These are phyloP conservation scores for Suillus paluster DNA, from an alignment of 768 basidiomycete genomes.

Conservation along the genomic window DNA sequence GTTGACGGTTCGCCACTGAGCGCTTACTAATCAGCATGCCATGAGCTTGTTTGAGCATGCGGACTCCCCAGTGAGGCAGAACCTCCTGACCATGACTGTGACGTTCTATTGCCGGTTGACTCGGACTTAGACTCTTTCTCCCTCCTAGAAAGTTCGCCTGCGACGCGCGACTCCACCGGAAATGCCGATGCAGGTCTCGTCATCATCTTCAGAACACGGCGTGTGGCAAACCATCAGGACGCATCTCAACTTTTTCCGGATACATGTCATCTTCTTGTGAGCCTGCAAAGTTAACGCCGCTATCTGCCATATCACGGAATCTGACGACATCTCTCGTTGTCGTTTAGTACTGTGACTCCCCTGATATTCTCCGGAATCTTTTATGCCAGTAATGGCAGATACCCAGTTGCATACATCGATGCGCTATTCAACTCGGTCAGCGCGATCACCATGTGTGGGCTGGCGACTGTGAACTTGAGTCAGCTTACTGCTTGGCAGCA, in stretches of 20 bases:
- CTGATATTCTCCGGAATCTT: constrained; percentile 80
- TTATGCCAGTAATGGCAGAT: constrained; percentile 79
- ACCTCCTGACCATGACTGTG: background rate
- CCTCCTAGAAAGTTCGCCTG: background rate
- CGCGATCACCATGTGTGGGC: constrained; percentile 80
- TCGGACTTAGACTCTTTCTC: background rate
- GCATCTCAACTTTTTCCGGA: constrained; percentile 70
- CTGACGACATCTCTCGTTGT: constrained; percentile 8
- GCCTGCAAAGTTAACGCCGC: constrained; percentile 24
- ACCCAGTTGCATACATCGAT: constrained; percentile 76
- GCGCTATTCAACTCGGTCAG: constrained; percentile 78
- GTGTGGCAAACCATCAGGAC: constrained; percentile 36
- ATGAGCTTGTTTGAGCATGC: background rate
- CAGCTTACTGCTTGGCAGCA: constrained; percentile 73
- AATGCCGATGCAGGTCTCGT: background rate
- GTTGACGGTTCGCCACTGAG: too few relatives aligned
- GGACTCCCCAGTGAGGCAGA: background rate
- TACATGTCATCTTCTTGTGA: constrained; percentile 66
- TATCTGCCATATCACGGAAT: background rate
- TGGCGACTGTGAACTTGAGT: constrained; percentile 71
- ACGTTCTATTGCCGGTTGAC: background rate
- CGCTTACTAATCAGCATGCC: background rate
- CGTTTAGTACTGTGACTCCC: constrained; percentile 70
- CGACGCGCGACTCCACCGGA: background rate
- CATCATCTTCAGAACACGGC: constrained; percentile 8